A percentile compares a stretch with the other conserved stretches of the same genome.
Evolutionary conservation across 352 stramenopile species (phyloP).

Genomic region (Phytophthora foliorum): DNA sequence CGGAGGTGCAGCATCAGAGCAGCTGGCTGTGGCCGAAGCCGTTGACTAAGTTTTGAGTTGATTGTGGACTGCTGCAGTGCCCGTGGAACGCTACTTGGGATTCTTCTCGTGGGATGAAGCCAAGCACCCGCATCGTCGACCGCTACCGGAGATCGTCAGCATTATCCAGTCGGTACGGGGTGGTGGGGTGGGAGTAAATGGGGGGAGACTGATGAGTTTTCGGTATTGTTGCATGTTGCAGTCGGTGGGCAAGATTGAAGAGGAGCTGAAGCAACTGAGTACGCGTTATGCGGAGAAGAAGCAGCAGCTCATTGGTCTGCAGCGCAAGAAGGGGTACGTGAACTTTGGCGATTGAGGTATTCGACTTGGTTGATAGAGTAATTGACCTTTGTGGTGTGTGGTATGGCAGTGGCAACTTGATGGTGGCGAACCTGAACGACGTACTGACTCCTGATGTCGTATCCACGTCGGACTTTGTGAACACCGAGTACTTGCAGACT

Average conservation of each 20-base stretch:
- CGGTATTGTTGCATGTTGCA: constrained; percentile 26
- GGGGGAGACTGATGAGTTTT: neutral
- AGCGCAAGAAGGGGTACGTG: constrained; percentile 93
- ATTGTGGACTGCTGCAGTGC: constrained; percentile 59
- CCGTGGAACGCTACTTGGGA: constrained; percentile 95
- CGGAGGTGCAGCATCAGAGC: constrained; percentile 49
- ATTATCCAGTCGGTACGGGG: constrained; percentile 91
- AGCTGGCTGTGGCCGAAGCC: too few species aligned
- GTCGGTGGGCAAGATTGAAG: constrained; percentile 96
- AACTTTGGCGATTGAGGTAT: neutral
- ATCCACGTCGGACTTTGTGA: constrained; percentile 92
- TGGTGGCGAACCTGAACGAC: constrained; percentile 96
- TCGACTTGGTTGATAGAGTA: neutral
- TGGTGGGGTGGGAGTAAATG: neutral
- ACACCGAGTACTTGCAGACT: constrained; percentile 98
- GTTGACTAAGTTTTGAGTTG: neutral
- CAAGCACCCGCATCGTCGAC: constrained; percentile 97
- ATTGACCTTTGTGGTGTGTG: constrained; percentile 11
- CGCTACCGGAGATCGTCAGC: constrained; percentile 96
- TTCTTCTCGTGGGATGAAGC: constrained; percentile 99
- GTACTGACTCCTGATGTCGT: constrained; percentile 93
- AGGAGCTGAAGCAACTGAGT: constrained; percentile 97
- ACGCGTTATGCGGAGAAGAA: constrained; percentile 96
- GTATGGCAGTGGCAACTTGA: constrained; percentile 89
- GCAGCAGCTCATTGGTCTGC: constrained; percentile 87